Conservation (phyloP, 805 yeast species). For the Ogataea methylovora region DNA sequence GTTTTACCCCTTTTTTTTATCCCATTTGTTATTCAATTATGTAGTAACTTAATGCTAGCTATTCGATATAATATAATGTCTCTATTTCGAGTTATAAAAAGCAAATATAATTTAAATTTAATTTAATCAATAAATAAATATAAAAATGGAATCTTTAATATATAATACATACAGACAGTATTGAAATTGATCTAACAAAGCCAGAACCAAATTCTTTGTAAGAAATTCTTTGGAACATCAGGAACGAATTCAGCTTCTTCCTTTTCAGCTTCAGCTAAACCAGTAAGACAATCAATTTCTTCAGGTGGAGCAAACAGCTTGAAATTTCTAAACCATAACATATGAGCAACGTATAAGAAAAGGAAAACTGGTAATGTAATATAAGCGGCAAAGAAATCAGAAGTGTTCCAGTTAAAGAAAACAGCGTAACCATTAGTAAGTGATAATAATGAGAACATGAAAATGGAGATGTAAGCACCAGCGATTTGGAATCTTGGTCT, state of each 20-base stretch:
- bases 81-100: too few species aligned
- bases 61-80: too few species aligned
- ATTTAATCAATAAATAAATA: too few species aligned
- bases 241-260: slow-evolving; percentile 29
- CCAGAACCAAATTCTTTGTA: slow-evolving; percentile 38
- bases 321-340: slow-evolving; percentile 33
- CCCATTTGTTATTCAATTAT: too few species aligned
- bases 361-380: slow-evolving; percentile 48
- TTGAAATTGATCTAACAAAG: neutral
- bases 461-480: slow-evolving; percentile 44
- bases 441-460: slow-evolving; percentile 38
- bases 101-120: too few species aligned
- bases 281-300: slow-evolving; percentile 47
- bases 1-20: too few species aligned
- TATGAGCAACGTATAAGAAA: slow-evolving; percentile 47
- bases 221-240: slow-evolving; percentile 26
- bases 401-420: slow-evolving; percentile 40
- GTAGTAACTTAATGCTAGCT: too few species aligned
- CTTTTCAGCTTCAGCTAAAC: slow-evolving; percentile 48
- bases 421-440: slow-evolving; percentile 60
- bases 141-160: too few species aligned
- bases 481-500: slow-evolving; percentile 46
- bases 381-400: slow-evolving; percentile 59
- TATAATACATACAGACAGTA: too few species aligned
- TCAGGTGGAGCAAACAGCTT: slow-evolving; percentile 40